Evolutionary conservation across 2,329 filamentous ascomycete species (phyloP).

Genomic region (Aspergillus ruber): DNA sequence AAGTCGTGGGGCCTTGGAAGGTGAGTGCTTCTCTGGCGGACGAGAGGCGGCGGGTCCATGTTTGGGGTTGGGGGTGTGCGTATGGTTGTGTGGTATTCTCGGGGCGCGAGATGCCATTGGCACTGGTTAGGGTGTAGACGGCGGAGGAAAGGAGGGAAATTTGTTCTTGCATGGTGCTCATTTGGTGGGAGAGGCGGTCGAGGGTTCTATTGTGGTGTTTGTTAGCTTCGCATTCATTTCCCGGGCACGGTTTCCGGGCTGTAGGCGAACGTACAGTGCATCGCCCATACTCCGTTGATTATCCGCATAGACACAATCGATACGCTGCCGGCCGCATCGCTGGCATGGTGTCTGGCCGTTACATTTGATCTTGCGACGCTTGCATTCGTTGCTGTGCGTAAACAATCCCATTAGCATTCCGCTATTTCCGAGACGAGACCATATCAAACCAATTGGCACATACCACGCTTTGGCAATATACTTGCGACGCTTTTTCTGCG

Average conservation of each 20-base stretch:
- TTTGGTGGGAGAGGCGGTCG: constrained; percentile 23
- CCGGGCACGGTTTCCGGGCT: background rate
- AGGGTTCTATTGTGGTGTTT: constrained; percentile 12
- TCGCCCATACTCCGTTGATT: constrained; percentile 27
- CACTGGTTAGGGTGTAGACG: constrained; percentile 60
- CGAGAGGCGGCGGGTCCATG: constrained; percentile 10
- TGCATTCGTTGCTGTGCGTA: constrained; percentile 51
- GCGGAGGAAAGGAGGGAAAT: constrained; percentile 67
- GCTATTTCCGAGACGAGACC: no score
- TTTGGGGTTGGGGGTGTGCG: constrained; percentile 1
- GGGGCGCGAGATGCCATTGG: constrained; percentile 10
- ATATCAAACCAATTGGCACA: constrained; percentile 10
- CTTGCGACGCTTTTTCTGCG: constrained; percentile 54
- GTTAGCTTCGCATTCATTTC: background rate
- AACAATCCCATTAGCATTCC: background rate
- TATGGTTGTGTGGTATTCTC: background rate
- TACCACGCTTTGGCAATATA: constrained; percentile 61
- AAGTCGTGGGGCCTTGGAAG: constrained; percentile 82
- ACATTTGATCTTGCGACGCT: constrained; percentile 60
- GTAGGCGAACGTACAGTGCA: constrained; percentile 1
- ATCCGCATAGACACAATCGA: constrained; percentile 41
- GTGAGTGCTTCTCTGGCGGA: constrained; percentile 46
- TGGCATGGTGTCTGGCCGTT: constrained; percentile 58
- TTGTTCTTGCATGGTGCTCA: constrained; percentile 52
- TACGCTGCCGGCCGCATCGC: constrained; percentile 45